Evolutionary conservation across 148 eudicot species (phyloP), one percentile per base, ranked within the genome.

Genomic region (Nepenthes mirabilis): DNA sequence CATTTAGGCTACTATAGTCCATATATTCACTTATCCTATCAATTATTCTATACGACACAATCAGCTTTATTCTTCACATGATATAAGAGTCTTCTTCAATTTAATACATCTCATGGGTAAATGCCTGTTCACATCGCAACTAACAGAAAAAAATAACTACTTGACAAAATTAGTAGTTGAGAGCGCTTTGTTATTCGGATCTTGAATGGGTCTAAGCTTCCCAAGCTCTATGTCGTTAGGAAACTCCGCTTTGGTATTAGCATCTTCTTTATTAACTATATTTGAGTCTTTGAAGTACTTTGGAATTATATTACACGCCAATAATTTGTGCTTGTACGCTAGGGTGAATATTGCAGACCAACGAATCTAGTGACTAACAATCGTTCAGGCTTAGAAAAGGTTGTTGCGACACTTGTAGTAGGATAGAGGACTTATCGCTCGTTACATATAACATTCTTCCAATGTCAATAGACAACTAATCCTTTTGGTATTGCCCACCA

Each of bases 361-460:
- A 8, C 8, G 45, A 1, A 40, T 40, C 45, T 40, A 8, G 45
- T 1, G 1, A 8, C 1, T 40, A 8, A 40, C 59, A 34, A 56
- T 56, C 10, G 11, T 56, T 56, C 59, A 33, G 0, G 9, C 56
- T 54, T 54, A 33, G 2, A 13, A 54, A 54, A 54, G 56, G 56
- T 54, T 54, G 56, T 54, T 2, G 56, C 33, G 33, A 2, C 33
- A 54, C 33, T 2, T 54, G 56, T 54, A 2, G 33, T 54, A 54
- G 56, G 56, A 54, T 8, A 54, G 56, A 54, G 56, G 56, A 54
- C 56, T 54, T 54, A 54, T 54, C 56, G 33, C 56, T 23, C 23
- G 0, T 23, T 23, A 23, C 23, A 23, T 23, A 23, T 23, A 23
- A 23, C 0, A 23, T 23, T 23, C 23, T 23, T 23, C 23, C 23